Conservation (phyloP, 2,329 filamentous ascomycete species). For the Pleoardoris graminearum region DNA sequence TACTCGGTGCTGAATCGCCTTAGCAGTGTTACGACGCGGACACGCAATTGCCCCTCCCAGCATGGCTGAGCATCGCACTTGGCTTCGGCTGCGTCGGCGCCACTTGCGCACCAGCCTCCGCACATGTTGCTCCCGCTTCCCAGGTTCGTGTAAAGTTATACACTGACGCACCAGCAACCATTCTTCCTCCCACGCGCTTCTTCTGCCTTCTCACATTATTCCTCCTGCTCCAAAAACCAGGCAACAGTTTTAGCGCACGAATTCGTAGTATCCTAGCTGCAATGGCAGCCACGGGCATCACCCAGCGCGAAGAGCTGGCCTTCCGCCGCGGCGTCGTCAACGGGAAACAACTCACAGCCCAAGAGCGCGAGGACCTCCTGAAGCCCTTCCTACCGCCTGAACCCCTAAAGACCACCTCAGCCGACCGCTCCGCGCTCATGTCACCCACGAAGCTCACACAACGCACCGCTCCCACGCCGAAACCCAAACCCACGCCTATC, state of each 20-base stretch:
- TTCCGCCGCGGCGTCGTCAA: constrained; percentile 42
- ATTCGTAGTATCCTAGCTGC: constrained; percentile 10
- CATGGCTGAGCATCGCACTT: constrained; percentile 38
- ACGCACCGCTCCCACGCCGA: constrained; percentile 18
- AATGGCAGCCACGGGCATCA: constrained; percentile 42
- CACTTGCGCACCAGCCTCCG: constrained; percentile 37
- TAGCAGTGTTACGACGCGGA: constrained; percentile 28
- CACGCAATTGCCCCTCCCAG: constrained; percentile 36
- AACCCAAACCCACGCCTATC: constrained; percentile 60
- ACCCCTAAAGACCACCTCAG: constrained; percentile 33
- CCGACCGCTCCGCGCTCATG: constrained; percentile 8
- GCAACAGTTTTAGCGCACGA: constrained; percentile 11
- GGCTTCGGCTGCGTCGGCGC: constrained; percentile 25
- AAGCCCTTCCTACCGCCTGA: constrained; percentile 57
- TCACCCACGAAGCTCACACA: constrained; percentile 19
- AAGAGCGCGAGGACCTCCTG: constrained; percentile 57
- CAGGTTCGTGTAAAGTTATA: neutral
- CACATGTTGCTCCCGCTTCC: constrained; percentile 22
- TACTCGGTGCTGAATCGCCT: too few relatives aligned
- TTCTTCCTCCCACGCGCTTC: constrained; percentile 8
- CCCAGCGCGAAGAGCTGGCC: constrained; percentile 34
- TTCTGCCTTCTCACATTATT: neutral
- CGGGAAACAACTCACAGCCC: constrained; percentile 47
- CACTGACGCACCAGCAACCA: constrained; percentile 8
- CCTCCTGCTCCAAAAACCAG: neutral